Evolutionary conservation across 1,284 basidiomycete species (phyloP), one percentile per base, ranked within the genome.

Genomic region (Apiotrichum domesticum): DNA sequence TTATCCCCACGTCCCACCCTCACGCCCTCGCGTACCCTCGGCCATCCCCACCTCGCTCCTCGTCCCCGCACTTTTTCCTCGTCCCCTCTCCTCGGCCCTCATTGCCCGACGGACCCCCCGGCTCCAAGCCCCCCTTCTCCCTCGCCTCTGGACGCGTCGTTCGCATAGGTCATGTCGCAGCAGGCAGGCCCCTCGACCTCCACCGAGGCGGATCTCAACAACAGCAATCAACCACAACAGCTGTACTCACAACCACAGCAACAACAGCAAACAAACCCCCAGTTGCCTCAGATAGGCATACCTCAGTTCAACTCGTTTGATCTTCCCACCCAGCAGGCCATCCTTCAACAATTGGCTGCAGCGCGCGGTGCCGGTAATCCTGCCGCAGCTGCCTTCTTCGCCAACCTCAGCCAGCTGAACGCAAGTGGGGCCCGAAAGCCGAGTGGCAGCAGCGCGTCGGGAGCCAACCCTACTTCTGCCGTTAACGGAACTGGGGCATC

Each of bases 281-380:
- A 8, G 10, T 13, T 39, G 37, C 35, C 39, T 40, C 9, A 13
- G 46, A 9, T 46, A 35, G 11, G 34, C 40, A 46, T 41, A 21
- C 40, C 51, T 45, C 44, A 39, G 40, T 50, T 55, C 32, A 46
- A 39, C 32, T 40, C 41, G 4, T 29, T 62, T n/a, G 57, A 62
- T 21, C 47, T 34, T 4, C 13, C 45, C 11, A 42, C 54, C 3
- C 60, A 62, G 14, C 60, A 62, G 49, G 45, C 49, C 29, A 42
- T 58, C 29, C 52, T 58, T n/a, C 56, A 58, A 21, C 60, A 62
- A 49, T 35, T 61, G 34, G 59, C 59, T 13, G 51, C 54, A 10
- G 46, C 46, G 5, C 46, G 56, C 5, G 29, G 52, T 1, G 56
- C 59, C 2, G 47, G 44, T 44, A 56, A 50, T 13, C 40, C 50